These are phyloP conservation scores for Oenanthe javanica DNA, from an alignment of 140 eudicot species.

Conservation along the genomic window DNA sequence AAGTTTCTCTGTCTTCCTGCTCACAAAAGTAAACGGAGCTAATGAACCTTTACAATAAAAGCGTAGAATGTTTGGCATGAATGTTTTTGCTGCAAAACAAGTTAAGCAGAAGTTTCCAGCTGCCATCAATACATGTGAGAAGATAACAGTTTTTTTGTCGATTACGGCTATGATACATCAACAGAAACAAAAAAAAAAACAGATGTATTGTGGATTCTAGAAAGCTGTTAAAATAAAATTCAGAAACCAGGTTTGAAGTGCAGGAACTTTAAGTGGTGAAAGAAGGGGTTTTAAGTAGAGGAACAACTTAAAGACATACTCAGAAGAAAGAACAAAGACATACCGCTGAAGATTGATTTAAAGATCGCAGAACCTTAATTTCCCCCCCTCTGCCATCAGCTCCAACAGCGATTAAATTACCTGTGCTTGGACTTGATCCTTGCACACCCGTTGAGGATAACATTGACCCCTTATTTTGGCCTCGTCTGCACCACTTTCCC, in stretches of 20 bases:
- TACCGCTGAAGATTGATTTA: conserved; percentile 37
- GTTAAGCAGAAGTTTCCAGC: not conserved
- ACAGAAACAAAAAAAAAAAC: not conserved
- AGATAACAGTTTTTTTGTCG: not conserved
- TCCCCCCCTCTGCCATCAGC: conserved; percentile 95
- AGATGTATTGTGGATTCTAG: not conserved
- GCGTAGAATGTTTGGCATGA: not conserved
- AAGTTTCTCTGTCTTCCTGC: conserved; percentile 38
- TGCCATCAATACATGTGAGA: not conserved
- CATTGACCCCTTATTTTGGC: conserved; percentile 23
- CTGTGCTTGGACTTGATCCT: conserved; percentile 31
- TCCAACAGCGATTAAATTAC: conserved; percentile 69
- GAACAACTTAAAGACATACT: not conserved
- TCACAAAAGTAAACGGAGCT: conserved; percentile 1
- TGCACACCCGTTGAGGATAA: conserved; percentile 22
- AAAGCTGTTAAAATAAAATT: not conserved
- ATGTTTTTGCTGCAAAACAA: not conserved
- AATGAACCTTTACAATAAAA: not conserved
- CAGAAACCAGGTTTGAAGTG: not conserved
- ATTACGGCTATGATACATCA: not conserved
- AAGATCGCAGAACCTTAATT: conserved; percentile 60
- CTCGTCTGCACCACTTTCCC: conserved; percentile 89
- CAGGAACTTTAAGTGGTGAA: not conserved
- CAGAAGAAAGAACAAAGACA: conserved; percentile 13
- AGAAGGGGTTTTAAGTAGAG: not conserved